Conservation (phyloP, 257 asterid genomes). For the Plantago elongata region DNA sequence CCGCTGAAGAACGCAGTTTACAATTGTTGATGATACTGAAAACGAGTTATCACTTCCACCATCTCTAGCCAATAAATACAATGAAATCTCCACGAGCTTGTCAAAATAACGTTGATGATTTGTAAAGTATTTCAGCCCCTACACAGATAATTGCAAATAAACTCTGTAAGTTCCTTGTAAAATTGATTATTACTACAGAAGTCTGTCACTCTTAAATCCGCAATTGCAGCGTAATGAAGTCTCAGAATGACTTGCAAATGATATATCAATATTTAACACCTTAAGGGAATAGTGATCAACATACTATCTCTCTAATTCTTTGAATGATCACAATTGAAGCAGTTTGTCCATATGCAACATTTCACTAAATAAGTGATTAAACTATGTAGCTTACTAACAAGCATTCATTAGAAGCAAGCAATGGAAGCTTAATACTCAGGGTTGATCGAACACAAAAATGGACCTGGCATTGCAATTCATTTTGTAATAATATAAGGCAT, state of each 20-base stretch:
- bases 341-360: too few species aligned
- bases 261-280: too few species aligned
- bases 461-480: not conserved
- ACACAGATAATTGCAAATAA: constrained; percentile 21
- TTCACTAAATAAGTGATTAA: too few species aligned
- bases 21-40: constrained; percentile 63
- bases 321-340: too few species aligned
- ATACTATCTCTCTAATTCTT: too few species aligned
- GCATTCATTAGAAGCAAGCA: too few species aligned
- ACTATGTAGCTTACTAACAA: too few species aligned
- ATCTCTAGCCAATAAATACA: constrained; percentile 41
- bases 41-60: constrained; percentile 85
- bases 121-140: constrained; percentile 79
- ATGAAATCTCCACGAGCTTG: constrained; percentile 66
- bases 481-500: not conserved
- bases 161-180: constrained; percentile 11
- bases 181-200: not conserved
- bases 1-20: constrained; percentile 52
- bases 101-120: constrained; percentile 56
- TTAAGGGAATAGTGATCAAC: too few species aligned
- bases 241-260: too few species aligned
- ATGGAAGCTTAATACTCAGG: too few species aligned
- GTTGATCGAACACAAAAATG: not conserved
- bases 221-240: not conserved
- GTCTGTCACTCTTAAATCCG: not conserved